These are phyloP conservation scores for Hemileccinum impolitum DNA, from an alignment of 768 basidiomycete genomes.

Conservation along the genomic window DNA sequence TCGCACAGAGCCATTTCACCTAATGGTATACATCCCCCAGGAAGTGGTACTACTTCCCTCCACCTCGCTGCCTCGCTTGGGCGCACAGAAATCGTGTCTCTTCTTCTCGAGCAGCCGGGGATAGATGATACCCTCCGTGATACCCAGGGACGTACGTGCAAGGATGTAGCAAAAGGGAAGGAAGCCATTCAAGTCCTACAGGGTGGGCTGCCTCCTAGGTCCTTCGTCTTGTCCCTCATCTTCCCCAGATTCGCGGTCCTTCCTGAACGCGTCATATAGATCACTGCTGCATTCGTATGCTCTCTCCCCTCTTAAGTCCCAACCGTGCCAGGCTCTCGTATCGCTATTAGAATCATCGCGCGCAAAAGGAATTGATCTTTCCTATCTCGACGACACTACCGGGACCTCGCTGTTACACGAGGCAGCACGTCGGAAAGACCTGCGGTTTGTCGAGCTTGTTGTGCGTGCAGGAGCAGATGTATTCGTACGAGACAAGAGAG, in stretches of 20 bases:
- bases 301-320: constrained; percentile 46
- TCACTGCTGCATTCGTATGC: constrained; percentile 73
- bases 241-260: constrained; percentile 67
- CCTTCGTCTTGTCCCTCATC: constrained; percentile 5
- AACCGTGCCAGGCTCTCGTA: constrained; percentile 45
- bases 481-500: constrained; percentile 75
- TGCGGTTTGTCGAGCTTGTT: constrained; percentile 78
- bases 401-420: constrained; percentile 84
- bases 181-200: constrained; percentile 67
- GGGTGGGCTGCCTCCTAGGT: constrained; percentile 39
- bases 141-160: constrained; percentile 57
- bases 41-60: constrained; percentile 68
- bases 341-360: constrained; percentile 69
- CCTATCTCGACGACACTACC: constrained; percentile 73
- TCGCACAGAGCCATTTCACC: constrained; percentile 76
- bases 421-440: constrained; percentile 76
- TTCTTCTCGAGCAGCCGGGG: constrained; percentile 74
- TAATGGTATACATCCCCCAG: constrained; percentile 70
- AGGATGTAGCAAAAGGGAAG: constrained; percentile 69
- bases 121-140: constrained; percentile 80
- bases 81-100: constrained; percentile 63
- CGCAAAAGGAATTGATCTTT: constrained; percentile 67
- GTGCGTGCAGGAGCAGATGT: constrained; percentile 86
- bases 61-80: constrained; percentile 73
- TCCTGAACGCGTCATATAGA: constrained; percentile 71